Evolutionary conservation across 345 rosid genomes (phyloP), one percentile per base, ranked within the genome.

Genomic region (Boechera divaricarpa): DNA sequence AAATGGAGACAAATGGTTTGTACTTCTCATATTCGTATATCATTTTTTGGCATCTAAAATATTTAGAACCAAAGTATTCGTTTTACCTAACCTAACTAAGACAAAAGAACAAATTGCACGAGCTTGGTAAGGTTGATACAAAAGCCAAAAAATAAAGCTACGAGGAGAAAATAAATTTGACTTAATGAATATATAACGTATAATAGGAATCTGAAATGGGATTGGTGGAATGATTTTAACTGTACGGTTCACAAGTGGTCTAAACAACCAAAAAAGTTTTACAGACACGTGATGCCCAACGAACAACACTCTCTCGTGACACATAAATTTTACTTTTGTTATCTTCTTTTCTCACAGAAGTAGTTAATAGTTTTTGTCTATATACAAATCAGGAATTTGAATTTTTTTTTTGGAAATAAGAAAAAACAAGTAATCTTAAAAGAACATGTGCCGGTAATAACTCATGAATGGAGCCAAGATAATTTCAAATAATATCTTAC

Each of bases 281-380:
- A 75, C 79, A 76, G 69, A 68, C 80, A 76, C 63, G 80, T 69
- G 75, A 76, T 21, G 55, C 29, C n/a, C 36, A 68, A 57, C 67
- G 36, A 67, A 56, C 6, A 44, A 44, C 56, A 64, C 65, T 44
- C 65, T 26, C 68, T 75, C 62, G 72, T 70, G 65, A 70, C 39
- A 33, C 28, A 13, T 49, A 41, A 28, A 38, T 67, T 75, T 59
- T 36, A 44, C 66, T 48, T 67, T 74, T 38, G 65, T 54, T 41
- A n/a, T 39, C 29, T 10, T 52, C 3, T 32, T 63, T 4, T 52
- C 41, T 67, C 57, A 39, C 33, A 26, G 32, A 39, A 3, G 28
- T 39, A 28, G 36, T 59, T 60, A 59, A 75, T 28, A 48, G 4
- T 26, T 45, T 35, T 67, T 57, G 29, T 52, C 28, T 62, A 39